These are phyloP conservation scores for Paraphoma chrysanthemicola DNA, from an alignment of 2,329 filamentous ascomycete genomes.

Conservation along the genomic window DNA sequence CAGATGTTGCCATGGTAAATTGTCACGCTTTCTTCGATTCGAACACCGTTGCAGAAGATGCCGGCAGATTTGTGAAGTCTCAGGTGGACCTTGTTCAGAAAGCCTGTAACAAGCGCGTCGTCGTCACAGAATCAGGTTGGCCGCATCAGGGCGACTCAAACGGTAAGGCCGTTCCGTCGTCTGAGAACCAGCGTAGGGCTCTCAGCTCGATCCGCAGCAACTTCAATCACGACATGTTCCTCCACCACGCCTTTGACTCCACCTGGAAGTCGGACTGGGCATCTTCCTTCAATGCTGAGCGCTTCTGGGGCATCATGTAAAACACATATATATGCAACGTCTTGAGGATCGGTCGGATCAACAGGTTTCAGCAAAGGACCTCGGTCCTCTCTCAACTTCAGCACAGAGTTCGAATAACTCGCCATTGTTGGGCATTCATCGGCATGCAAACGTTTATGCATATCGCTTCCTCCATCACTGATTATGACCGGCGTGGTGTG, in stretches of 20 bases:
- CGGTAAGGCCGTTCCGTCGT: constrained; percentile 70
- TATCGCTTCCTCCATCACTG: constrained; percentile 18
- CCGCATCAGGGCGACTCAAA: constrained; percentile 73
- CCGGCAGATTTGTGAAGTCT: constrained; percentile 71
- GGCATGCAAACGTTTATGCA: constrained; percentile 15
- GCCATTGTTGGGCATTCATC: background rate
- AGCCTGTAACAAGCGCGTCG: constrained; percentile 64
- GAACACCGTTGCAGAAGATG: constrained; percentile 63
- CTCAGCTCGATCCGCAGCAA: constrained; percentile 68
- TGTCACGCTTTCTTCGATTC: constrained; percentile 84
- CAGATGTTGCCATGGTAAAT: constrained; percentile 83
- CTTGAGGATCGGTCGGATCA: background rate
- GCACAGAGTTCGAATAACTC: no score
- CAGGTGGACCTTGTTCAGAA: constrained; percentile 59
- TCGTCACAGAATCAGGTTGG: constrained; percentile 88
- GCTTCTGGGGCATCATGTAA: constrained; percentile 70
- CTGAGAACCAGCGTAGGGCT: constrained; percentile 70
- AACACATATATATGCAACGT: constrained; percentile 2
- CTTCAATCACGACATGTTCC: constrained; percentile 67
- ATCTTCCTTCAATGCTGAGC: constrained; percentile 73
- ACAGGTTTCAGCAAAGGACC: no score
- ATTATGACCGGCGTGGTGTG: constrained; percentile 17
- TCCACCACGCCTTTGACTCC: constrained; percentile 84
- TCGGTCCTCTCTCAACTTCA: no score
- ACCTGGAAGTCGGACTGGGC: constrained; percentile 74